Evolutionary conservation across 768 basidiomycete genomes (phyloP).

Genomic region (Megacollybia marginata): DNA sequence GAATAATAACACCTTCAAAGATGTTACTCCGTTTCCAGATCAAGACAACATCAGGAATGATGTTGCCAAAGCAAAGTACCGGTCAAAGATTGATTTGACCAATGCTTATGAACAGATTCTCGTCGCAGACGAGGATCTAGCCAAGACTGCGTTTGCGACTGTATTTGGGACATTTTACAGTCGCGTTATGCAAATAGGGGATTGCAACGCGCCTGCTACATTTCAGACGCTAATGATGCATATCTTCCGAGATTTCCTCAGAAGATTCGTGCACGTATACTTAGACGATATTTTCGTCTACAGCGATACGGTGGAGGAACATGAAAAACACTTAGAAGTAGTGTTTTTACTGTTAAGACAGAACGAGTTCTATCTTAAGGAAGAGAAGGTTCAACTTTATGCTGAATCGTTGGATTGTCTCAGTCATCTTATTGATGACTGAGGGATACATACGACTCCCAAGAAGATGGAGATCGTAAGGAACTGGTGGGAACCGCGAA

Average conservation of each 20-base stretch:
- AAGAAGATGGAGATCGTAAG: constrained; percentile 27
- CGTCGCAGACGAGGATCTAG: constrained; percentile 19
- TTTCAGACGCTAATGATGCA: constrained; percentile 37
- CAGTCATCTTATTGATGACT: constrained; percentile 31
- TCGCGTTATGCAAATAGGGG: constrained; percentile 33
- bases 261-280: neutral
- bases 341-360: constrained; percentile 22
- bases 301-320: neutral
- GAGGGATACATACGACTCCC: constrained; percentile 25
- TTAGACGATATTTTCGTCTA: neutral
- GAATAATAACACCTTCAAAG: constrained; percentile 34
- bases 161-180: constrained; percentile 30
- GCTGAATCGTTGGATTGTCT: constrained; percentile 24
- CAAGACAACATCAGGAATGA: constrained; percentile 22
- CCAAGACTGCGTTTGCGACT: constrained; percentile 26
- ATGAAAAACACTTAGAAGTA: constrained; percentile 8
- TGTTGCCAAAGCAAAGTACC: constrained; percentile 20
- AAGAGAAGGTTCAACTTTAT: constrained; percentile 26
- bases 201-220: constrained; percentile 11
- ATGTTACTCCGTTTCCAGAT: constrained; percentile 33
- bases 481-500: constrained; percentile 24
- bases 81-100: constrained; percentile 33
- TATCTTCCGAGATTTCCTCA: constrained; percentile 22
- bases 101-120: constrained; percentile 38
- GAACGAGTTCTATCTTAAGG: constrained; percentile 23